Evolutionary conservation across 2,329 filamentous ascomycete genomes (phyloP).

Genomic region (Fusarium anguioides): DNA sequence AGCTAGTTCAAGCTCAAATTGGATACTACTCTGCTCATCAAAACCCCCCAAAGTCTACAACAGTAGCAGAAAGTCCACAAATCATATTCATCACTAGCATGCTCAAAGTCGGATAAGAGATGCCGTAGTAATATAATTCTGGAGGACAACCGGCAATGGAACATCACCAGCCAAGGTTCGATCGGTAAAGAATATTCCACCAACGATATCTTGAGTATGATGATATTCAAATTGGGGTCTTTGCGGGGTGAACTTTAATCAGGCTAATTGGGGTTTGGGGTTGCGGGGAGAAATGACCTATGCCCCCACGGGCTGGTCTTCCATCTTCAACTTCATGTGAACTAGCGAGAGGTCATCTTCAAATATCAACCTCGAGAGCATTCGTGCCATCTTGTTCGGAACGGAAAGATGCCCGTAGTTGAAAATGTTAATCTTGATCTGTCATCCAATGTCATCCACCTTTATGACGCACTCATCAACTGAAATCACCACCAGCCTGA

Average conservation of each 20-base stretch:
- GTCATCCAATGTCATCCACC: not conserved
- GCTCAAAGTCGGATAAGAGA: not conserved
- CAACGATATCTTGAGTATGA: conserved; percentile 7
- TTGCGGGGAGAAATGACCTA: conserved; percentile 6
- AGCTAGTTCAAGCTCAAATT: not conserved
- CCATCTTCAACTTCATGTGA: too few species aligned
- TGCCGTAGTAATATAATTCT: conserved; percentile 9
- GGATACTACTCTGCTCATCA: not conserved
- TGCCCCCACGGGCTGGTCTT: conserved; percentile 7
- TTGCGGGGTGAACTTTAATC: conserved; percentile 2
- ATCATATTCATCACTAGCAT: not conserved
- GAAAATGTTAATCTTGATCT: not conserved
- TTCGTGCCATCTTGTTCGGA: not conserved
- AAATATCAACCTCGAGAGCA: not conserved
- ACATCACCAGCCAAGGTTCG: not conserved
- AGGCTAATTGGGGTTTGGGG: conserved; percentile 18
- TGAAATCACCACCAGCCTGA: not conserved
- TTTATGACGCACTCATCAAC: not conserved
- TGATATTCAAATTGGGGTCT: not conserved
- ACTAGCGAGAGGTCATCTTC: too few species aligned
- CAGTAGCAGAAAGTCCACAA: conserved; percentile 9
- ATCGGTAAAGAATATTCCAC: conserved; percentile 12
- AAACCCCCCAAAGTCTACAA: not conserved
- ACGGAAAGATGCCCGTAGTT: too few species aligned
- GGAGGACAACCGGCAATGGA: not conserved